Percentiles rank a stretch among this genome's conserved stretches.
Conservation (phyloP, 345 rosid genomes). For the Laguncularia racemosa region DNA sequence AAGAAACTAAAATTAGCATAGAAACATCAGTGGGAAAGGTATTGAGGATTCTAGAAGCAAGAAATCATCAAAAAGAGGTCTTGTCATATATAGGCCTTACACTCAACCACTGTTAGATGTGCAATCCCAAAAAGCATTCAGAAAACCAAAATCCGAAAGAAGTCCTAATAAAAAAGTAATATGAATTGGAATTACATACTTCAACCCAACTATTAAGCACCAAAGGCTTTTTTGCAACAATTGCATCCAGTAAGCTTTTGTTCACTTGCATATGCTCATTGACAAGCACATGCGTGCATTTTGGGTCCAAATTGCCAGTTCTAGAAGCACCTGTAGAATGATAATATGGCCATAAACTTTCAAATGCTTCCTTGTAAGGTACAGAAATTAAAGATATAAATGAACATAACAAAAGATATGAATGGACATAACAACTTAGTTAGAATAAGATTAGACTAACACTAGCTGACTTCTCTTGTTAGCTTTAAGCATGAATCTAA, state of each 20-base stretch:
- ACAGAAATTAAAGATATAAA: neutral
- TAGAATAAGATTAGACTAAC: too few relatives aligned
- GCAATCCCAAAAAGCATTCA: neutral
- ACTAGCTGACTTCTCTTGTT: too few relatives aligned
- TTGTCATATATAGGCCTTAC: too few relatives aligned
- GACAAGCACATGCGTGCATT: slow-evolving; percentile 73
- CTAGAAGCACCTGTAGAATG: slow-evolving; percentile 48
- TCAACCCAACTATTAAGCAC: slow-evolving; percentile 52
- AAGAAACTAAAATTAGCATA: too few relatives aligned
- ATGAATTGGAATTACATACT: slow-evolving; percentile 26
- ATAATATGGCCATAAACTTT: neutral
- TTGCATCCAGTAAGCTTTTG: slow-evolving; percentile 51
- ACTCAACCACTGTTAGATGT: too few relatives aligned
- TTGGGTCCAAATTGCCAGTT: slow-evolving; percentile 33
- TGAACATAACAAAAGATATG: neutral
- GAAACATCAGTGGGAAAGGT: too few relatives aligned
- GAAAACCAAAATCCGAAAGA: neutral
- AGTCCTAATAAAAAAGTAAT: neutral
- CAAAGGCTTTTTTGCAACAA: slow-evolving; percentile 52
- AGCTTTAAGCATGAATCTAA: too few relatives aligned
- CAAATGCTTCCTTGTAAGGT: neutral
- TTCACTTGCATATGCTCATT: slow-evolving; percentile 39
- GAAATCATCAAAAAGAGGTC: too few relatives aligned
- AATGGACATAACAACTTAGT: too few relatives aligned
- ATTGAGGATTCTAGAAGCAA: too few relatives aligned